Conservation (phyloP, 306 rosid species). For the Parietaria judaica region DNA sequence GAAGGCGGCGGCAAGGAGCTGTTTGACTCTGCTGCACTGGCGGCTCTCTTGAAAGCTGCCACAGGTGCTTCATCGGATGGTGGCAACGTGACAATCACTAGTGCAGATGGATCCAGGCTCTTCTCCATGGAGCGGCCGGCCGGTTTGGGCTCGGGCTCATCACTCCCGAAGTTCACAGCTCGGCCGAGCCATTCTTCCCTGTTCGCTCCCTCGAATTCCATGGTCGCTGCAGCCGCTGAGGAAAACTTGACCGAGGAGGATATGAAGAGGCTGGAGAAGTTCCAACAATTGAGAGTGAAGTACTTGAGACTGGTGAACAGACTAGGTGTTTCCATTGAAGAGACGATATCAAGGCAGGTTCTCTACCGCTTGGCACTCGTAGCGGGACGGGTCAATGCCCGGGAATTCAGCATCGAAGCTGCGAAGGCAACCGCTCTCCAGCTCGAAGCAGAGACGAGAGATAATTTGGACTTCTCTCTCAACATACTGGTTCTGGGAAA, state of each 20-base stretch:
- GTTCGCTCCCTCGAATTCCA: slow-evolving; percentile 37
- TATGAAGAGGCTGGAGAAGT: slow-evolving; percentile 49
- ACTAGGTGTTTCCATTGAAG: slow-evolving; percentile 67
- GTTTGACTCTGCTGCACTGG: slow-evolving; percentile 88
- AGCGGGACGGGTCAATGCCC: slow-evolving; percentile 63
- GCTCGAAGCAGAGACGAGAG: slow-evolving; percentile 71
- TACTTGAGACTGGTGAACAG: slow-evolving; percentile 79
- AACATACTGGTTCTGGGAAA: slow-evolving; percentile 88
- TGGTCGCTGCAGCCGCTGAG: slow-evolving; percentile 38
- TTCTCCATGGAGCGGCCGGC: slow-evolving; percentile 98
- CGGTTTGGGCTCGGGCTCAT: slow-evolving; percentile 91
- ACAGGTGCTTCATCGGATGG: slow-evolving; percentile 67
- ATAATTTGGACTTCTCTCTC: slow-evolving; percentile 59
- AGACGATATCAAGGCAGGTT: slow-evolving; percentile 79
- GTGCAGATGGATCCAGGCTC: slow-evolving; percentile 86
- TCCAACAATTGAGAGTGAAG: slow-evolving; percentile 70
- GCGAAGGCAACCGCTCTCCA: slow-evolving; percentile 63
- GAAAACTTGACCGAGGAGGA: slow-evolving; percentile 71
- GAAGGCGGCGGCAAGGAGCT: slow-evolving; percentile 74
- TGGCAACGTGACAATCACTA: slow-evolving; percentile 60
- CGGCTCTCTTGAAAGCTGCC: slow-evolving; percentile 91
- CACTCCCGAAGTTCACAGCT: slow-evolving; percentile 55
- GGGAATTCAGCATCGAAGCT: slow-evolving; percentile 53
- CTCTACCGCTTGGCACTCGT: slow-evolving; percentile 62
- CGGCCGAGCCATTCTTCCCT: slow-evolving; percentile 49